Evolutionary conservation across 2,329 filamentous ascomycete genomes (phyloP), one percentile per base, ranked within the genome.

Genomic region (Colletotrichum theobromicola): DNA sequence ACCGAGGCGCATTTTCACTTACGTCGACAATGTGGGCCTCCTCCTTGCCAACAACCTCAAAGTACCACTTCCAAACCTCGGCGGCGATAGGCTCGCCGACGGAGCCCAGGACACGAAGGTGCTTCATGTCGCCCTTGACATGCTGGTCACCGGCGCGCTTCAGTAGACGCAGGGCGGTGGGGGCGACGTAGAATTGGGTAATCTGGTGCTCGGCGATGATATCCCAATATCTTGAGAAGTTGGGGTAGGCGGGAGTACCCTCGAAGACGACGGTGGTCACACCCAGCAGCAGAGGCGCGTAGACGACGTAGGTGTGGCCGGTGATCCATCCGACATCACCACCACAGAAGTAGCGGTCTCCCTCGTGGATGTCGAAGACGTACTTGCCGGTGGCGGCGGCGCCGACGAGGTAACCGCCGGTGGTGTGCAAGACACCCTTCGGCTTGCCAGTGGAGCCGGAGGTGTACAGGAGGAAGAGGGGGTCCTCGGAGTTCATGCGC

Each of bases 11-110:
- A 30, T n/a, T 18, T 7, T 24, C 68, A 91, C 95, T 90, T 88
- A 98, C 95, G 84, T 99, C 97, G 70, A 98, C 93, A 84, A 99
- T 90, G 82, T 99, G 97, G 63, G 95, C 94, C 84, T 98, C 93
- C 85, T 96, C 93, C 89, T 95, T 97, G 81, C 97, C 97, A 67
- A 99, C 95, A 79, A 94, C 90, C 85, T 98, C 95, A 83, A 95
- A 96, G 87, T 98, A 99, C 97, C 97, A 99, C 87, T 98, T 98
- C 97, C 97, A 99, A 74, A 99, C 94, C 85, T 99, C 97, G 26
- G 96, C 95, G 21, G 97, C 96, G 80, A 99, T 99, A 50, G 97
- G 97, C 88, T 99, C 97, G 79, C 97, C 97, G 73, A 99, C 97
- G 21, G 96, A 98, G 74, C 96, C 97, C 24, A 99, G 89, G 7